phyloP scores from a whole-genome alignment of 768 basidiomycete species.

The Baorangia bicolor region DNA sequence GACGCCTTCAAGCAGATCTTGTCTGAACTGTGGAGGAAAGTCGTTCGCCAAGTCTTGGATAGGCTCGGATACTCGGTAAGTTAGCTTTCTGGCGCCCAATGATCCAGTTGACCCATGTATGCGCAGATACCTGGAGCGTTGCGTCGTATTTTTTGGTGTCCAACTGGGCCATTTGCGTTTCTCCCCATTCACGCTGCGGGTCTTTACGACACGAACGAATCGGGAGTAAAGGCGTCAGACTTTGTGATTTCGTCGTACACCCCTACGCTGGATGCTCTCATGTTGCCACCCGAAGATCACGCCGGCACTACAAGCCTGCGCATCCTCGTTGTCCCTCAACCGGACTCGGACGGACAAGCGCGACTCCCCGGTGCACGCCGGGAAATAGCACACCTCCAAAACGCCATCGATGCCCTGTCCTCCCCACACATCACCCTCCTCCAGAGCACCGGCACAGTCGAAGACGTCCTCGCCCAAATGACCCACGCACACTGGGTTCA shows the following conservation, averaged over 20 bases:
- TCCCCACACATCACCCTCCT: background rate
- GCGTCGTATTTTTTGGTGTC: background rate
- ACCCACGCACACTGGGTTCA: constrained; percentile 16
- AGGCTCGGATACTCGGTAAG: background rate
- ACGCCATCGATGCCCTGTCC: constrained; percentile 1
- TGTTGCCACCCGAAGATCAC: background rate
- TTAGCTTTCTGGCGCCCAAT: background rate
- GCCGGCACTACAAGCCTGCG: background rate
- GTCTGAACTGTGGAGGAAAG: background rate
- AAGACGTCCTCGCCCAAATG: background rate
- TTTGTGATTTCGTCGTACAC: constrained; percentile 9
- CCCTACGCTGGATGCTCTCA: constrained; percentile 16
- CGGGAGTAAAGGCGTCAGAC: background rate
- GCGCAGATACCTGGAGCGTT: background rate
- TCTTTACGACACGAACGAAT: background rate
- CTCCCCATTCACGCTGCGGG: no score
- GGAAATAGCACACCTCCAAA: background rate
- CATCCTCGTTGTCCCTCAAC: constrained; percentile 13
- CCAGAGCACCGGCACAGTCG: background rate
- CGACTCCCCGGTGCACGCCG: constrained; percentile 3
- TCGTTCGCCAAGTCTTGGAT: background rate
- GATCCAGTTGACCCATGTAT: no score
- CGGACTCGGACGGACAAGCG: constrained; percentile 6
- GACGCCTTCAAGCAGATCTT: background rate
- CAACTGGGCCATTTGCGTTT: no score